Conservation (phyloP, 2,329 filamentous ascomycete species). For the Diplocarpon mali region DNA sequence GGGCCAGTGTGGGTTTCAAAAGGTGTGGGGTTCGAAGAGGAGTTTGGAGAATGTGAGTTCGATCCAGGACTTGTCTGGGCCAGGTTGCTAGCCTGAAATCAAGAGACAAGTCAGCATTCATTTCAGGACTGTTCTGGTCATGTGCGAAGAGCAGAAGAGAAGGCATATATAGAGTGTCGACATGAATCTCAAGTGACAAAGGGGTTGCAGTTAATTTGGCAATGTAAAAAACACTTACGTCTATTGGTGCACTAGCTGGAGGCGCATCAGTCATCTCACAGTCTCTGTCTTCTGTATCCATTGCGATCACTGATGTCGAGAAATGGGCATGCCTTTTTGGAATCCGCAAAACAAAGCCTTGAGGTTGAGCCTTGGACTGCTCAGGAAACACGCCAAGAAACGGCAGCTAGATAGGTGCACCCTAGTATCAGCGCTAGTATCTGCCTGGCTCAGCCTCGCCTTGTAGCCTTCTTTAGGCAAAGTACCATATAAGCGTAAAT, state of each 20-base stretch:
- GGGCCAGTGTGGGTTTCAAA: background rate
- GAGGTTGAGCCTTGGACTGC: too few species aligned
- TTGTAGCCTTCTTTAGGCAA: too few species aligned
- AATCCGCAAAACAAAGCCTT: too few species aligned
- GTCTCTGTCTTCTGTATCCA: slow-evolving; percentile 1
- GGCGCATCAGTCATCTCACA: slow-evolving; percentile 2
- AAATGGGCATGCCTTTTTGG: too few species aligned
- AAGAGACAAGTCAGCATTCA: background rate
- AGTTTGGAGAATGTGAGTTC: background rate
- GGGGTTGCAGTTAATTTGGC: background rate
- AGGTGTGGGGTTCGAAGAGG: background rate
- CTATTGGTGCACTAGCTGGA: background rate
- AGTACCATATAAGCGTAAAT: too few species aligned
- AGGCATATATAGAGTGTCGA: too few species aligned
- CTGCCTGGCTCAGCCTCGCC: too few species aligned
- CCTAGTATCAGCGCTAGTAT: too few species aligned
- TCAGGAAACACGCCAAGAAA: too few species aligned
- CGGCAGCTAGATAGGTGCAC: too few species aligned
- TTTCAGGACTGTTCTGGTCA: too few species aligned
- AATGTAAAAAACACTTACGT: background rate
- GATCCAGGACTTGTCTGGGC: background rate
- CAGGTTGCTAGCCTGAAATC: background rate
- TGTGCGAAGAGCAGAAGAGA: too few species aligned
- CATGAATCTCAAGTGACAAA: background rate
- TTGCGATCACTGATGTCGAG: background rate